Evolutionary conservation across 1,284 basidiomycete species (phyloP), one percentile per base, ranked within the genome.

Genomic region (Leccinum fallax): DNA sequence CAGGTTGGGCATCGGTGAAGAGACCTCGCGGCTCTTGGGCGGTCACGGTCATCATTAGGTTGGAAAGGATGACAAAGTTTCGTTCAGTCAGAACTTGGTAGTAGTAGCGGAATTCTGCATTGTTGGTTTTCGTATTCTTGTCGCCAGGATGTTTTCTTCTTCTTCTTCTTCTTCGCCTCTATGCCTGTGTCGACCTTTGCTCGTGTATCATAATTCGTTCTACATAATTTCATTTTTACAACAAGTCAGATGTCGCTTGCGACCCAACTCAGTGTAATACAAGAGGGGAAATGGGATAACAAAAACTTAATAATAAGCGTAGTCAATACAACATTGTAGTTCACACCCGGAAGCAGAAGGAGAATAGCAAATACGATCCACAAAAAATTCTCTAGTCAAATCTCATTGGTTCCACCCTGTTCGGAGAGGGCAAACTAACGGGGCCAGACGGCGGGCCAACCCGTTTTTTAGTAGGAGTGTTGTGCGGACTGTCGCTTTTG

Each of bases 21-120:
- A 74, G 63, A 76, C 75, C 7, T 73, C 72, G 5, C 75, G 75
- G 53, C 71, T 74, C 62, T 55, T 74, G 58, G 72, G 75, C 4
- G 72, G 74, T 38, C 71, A 70, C 48, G 72, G 74, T 11, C 43
- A 46, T 32, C 69, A 70, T 52, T 74, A 61, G 43, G 15, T 15
- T 30, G 51, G 9, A 24, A 16, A 26, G 30, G 11, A n/a, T 30
- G 30, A 6, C 30, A 15, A 8, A 51, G 15, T 51, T n/a, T 48
- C 43, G 49, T n/a, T n/a, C n/a, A 19, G 16, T 57, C 38, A 28
- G 32, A 54, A 52, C 36, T 28, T 2, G 7, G 16, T 10, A 30
- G 30, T 30, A 30, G 30, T 30, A 30, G 52, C 19, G n/a, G 38
- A 46, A 26, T 48, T 36, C 43, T 34, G 51, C 13, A 11, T 46